Evolutionary conservation across 169 alveolate species (phyloP).

Genomic region (Babesia microti): DNA sequence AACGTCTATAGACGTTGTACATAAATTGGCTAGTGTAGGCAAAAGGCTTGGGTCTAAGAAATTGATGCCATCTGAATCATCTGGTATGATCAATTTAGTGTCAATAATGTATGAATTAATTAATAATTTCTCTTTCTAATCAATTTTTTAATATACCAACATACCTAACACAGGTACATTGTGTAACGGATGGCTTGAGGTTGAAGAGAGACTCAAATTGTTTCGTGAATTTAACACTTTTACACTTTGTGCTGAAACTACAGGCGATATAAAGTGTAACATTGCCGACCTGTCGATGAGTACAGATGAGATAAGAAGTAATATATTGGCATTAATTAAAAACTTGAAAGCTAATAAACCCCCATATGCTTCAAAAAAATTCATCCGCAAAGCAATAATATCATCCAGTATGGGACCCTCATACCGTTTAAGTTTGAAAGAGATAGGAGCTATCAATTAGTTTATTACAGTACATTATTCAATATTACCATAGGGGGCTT

Average conservation of each 20-base stretch:
- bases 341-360: slow-evolving; percentile 29
- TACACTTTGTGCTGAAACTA: slow-evolving; percentile 46
- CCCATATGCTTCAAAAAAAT: slow-evolving; percentile 13
- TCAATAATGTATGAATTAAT: slow-evolving; percentile 14
- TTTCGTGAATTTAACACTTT: too few relatives aligned
- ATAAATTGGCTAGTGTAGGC: slow-evolving; percentile 50
- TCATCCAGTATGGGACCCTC: slow-evolving; percentile 51
- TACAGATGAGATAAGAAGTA: slow-evolving; percentile 54
- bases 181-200: too few relatives aligned
- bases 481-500: neutral
- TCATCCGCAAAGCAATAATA: slow-evolving; percentile 14
- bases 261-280: slow-evolving; percentile 57
- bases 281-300: slow-evolving; percentile 66
- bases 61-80: slow-evolving; percentile 55
- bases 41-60: slow-evolving; percentile 48
- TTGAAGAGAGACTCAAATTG: too few relatives aligned
- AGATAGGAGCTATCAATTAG: slow-evolving; percentile 16
- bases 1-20: slow-evolving; percentile 51
- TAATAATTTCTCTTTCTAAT: too few relatives aligned
- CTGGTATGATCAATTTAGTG: slow-evolving; percentile 41
- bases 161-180: too few relatives aligned
- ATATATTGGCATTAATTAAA: slow-evolving; percentile 32
- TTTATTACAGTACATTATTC: neutral
- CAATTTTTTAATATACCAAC: too few relatives aligned
- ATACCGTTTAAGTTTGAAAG: slow-evolving; percentile 14